Conservation (phyloP, 2,329 filamentous ascomycete species). For the Metarhizium robertsii region DNA sequence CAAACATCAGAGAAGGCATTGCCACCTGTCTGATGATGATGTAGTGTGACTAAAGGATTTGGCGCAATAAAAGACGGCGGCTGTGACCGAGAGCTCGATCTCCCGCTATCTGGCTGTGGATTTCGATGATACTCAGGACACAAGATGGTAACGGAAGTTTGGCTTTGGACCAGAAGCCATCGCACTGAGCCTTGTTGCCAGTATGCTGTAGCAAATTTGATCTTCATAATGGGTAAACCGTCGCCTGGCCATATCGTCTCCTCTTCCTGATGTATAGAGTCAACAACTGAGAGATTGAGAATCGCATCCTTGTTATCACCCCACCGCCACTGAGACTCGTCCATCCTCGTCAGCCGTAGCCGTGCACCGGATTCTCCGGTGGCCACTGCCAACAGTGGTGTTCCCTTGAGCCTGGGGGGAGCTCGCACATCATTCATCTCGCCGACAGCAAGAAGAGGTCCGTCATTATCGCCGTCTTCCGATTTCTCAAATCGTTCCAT, state of each 20-base stretch:
- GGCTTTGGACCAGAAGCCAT: constrained; percentile 46
- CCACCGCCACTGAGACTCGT: constrained; percentile 47
- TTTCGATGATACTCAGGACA: constrained; percentile 38
- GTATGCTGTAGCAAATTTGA: constrained; percentile 37
- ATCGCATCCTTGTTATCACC: constrained; percentile 31
- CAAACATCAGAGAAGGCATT: constrained; percentile 50
- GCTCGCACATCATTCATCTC: constrained; percentile 36
- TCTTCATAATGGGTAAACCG: constrained; percentile 36
- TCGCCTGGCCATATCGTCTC: constrained; percentile 46
- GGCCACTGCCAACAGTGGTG: constrained; percentile 34
- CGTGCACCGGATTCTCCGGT: constrained; percentile 50
- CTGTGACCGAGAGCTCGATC: constrained; percentile 9
- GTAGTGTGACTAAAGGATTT: constrained; percentile 45
- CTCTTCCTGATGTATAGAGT: constrained; percentile 32
- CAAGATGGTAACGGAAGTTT: constrained; percentile 40
- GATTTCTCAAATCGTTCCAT: constrained; percentile 19
- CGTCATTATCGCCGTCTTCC: constrained; percentile 14
- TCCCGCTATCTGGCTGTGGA: constrained; percentile 18
- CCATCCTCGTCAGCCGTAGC: constrained; percentile 44
- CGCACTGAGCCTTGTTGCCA: constrained; percentile 28
- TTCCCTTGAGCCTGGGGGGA: constrained; percentile 14
- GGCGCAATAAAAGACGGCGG: constrained; percentile 42
- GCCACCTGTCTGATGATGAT: constrained; percentile 41
- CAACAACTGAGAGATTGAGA: constrained; percentile 36
- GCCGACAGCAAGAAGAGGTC: constrained; percentile 43